Evolutionary conservation across 2,329 filamentous ascomycete species (phyloP).

Genomic region (Xylariaceae sp.): DNA sequence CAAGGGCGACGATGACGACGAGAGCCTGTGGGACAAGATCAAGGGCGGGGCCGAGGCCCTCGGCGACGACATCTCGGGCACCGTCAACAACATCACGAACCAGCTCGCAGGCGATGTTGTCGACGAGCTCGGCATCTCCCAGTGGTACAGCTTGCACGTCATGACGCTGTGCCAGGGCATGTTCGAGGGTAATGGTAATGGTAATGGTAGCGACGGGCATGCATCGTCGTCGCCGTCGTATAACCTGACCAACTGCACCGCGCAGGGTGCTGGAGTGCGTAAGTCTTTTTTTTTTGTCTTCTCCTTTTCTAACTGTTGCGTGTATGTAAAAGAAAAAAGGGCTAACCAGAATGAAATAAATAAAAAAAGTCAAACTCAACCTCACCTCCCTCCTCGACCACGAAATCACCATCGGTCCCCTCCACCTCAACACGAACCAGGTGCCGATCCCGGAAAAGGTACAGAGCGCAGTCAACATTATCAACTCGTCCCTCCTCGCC

Average conservation of each 20-base stretch:
- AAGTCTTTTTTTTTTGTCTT: constrained; percentile 19
- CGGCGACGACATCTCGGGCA: constrained; percentile 32
- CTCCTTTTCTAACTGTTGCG: not conserved
- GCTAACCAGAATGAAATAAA: too few relatives aligned
- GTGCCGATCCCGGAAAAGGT: constrained; percentile 42
- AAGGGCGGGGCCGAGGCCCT: constrained; percentile 23
- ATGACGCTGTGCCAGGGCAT: constrained; percentile 43
- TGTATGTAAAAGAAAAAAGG: not conserved
- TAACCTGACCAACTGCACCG: constrained; percentile 42
- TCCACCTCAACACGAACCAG: constrained; percentile 40
- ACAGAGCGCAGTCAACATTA: constrained; percentile 41
- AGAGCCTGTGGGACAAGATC: constrained; percentile 23
- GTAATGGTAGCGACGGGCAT: too few relatives aligned
- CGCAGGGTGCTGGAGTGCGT: constrained; percentile 35
- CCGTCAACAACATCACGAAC: constrained; percentile 36
- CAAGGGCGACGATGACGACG: constrained; percentile 16
- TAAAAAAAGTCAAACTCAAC: constrained; percentile 35
- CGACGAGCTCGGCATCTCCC: constrained; percentile 40
- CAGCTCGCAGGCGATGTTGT: constrained; percentile 37
- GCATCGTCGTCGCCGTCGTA: too few relatives aligned
- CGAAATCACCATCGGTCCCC: constrained; percentile 40
- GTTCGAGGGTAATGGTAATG: constrained; percentile 39
- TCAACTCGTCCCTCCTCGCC: constrained; percentile 44
- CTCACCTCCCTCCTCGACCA: constrained; percentile 42
- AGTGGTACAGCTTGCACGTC: constrained; percentile 49